Percentiles rank a stretch among this genome's conserved stretches.
Evolutionary conservation across 345 rosid species (phyloP).

Genomic region (Syzygium oleosum): DNA sequence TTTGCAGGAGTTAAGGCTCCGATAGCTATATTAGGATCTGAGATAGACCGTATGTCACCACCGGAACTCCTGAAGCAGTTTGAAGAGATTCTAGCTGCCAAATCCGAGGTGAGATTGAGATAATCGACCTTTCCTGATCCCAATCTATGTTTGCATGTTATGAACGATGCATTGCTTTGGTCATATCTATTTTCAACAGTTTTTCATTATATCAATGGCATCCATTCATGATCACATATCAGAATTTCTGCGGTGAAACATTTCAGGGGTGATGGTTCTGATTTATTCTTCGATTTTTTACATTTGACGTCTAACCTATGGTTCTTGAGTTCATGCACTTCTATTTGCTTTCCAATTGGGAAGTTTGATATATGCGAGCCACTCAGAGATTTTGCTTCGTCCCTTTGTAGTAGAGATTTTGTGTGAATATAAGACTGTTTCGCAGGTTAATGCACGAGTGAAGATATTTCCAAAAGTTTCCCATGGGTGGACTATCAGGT

Average conservation of each 20-base stretch:
- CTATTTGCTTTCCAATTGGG: not conserved
- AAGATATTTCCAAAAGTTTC: too few species aligned
- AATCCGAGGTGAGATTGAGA: slow-evolving; percentile 17
- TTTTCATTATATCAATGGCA: slow-evolving; percentile 1
- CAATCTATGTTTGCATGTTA: not conserved
- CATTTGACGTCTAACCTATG: not conserved
- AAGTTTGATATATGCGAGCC: not conserved
- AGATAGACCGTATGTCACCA: slow-evolving; percentile 19
- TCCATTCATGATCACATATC: not conserved
- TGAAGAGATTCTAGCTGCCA: slow-evolving; percentile 24
- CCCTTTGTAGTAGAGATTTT: not conserved
- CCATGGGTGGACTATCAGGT: slow-evolving; percentile 82
- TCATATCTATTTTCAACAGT: not conserved
- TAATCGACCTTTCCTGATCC: not conserved
- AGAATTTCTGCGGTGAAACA: not conserved
- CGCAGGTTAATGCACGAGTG: slow-evolving; percentile 45
- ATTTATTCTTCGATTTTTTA: not conserved
- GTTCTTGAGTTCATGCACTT: not conserved
- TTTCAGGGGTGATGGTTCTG: not conserved
- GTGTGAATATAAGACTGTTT: slow-evolving; percentile 29
- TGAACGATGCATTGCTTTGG: not conserved
- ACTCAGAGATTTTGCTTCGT: not conserved
- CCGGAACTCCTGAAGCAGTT: slow-evolving; percentile 29
- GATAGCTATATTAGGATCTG: slow-evolving; percentile 25
- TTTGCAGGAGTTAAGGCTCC: slow-evolving; percentile 26